Evolutionary conservation across 1,284 basidiomycete genomes (phyloP), one percentile per base, ranked within the genome.

Genomic region (Tilletia setariae): DNA sequence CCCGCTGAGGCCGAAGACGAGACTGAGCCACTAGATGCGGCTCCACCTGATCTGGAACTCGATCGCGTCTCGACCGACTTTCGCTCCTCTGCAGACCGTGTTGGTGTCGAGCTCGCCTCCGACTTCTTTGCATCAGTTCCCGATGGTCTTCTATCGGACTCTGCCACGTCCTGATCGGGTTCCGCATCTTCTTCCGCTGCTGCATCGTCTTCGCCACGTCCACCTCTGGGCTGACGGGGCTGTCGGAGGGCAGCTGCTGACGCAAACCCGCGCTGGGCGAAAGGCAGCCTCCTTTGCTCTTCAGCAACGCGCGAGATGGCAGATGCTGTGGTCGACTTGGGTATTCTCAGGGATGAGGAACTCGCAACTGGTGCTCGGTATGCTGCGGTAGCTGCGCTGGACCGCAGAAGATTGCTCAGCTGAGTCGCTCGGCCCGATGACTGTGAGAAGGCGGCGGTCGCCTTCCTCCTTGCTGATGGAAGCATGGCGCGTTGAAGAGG

Each of bases 171-270:
- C 32, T 66, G 49, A 28, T 51, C 21, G 51, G 30, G 28, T 40
- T 66, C 51, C 49, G 53, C 49, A 9, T 51, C 28, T 13, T 66
- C 35, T 21, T 66, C 49, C 9, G 15, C 35, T 40, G n/a, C 65
- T 2, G 53, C 47, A 11, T 66, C 65, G 32, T 32, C 53, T 65
- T 44, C 69, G 67, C 53, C 68, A 23, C 64, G 4, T 32, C 40
- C 28, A 63, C 69, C 30, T 9, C 56, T 3, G 15, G 11, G 35
- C 56, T 61, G 56, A 15, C 56, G 56, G 2, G 56, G 56, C 32
- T 30, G 56, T 30, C 19, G 30, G 19, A 61, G 56, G 19, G 28
- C 6, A 1, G 32, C 16, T 40, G 28, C 56, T 16, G 56, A 61
- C 9, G 56, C 19, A 30, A 61, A 61, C 28, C 28, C 28, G 25